Evolutionary conservation across 2,329 filamentous ascomycete genomes (phyloP).

Genomic region (Fusarium multiceps): DNA sequence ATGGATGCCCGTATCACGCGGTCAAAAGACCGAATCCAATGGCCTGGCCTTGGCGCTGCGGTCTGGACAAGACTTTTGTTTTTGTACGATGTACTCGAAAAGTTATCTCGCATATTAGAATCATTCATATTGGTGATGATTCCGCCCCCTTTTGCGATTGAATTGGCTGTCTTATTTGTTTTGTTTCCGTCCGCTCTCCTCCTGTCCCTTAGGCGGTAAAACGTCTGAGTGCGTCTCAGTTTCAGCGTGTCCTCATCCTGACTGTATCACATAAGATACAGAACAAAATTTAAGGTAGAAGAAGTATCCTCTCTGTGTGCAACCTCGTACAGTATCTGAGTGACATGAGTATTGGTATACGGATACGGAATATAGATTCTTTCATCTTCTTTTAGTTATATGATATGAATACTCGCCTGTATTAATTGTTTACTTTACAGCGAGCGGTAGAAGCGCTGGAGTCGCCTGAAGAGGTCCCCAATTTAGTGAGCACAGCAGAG

Average conservation of each 20-base stretch:
- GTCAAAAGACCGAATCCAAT: conserved; percentile 8
- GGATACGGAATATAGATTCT: background rate
- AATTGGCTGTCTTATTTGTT: conserved; percentile 12
- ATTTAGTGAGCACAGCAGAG: conserved; percentile 9
- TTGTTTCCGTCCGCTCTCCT: conserved; percentile 13
- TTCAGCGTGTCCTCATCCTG: conserved; percentile 17
- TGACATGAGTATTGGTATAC: background rate
- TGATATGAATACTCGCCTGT: background rate
- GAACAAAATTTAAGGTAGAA: background rate
- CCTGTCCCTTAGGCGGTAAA: conserved; percentile 2
- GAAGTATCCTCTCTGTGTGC: background rate
- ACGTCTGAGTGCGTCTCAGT: conserved; percentile 27
- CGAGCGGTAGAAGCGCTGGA: conserved; percentile 1
- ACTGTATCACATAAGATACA: conserved; percentile 5
- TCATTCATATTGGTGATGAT: background rate
- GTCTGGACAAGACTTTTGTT: conserved; percentile 10
- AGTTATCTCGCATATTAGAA: background rate
- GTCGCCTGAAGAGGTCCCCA: background rate
- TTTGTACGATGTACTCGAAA: background rate
- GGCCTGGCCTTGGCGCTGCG: conserved; percentile 27
- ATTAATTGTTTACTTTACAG: background rate
- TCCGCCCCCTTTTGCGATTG: conserved; percentile 2
- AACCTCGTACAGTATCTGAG: conserved; percentile 20
- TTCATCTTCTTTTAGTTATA: background rate
- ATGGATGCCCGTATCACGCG: conserved; percentile 18